Conservation (phyloP, 306 rosid genomes). For the Boehmeria nivea region DNA sequence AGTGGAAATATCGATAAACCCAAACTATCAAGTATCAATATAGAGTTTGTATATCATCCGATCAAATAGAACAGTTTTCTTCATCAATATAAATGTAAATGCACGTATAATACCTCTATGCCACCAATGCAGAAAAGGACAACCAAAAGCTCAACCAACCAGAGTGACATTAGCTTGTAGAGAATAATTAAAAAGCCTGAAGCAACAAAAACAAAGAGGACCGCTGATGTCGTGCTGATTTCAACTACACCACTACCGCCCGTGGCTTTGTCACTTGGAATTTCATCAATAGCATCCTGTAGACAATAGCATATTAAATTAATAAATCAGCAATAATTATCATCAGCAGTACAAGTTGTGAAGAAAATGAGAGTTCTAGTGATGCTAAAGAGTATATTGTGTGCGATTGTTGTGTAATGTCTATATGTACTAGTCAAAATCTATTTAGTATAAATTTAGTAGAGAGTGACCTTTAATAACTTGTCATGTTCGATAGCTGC, state of each 20-base stretch:
- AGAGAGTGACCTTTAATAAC: conserved; percentile 55
- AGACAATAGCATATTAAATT: conserved; percentile 18
- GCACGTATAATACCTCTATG: conserved; percentile 75
- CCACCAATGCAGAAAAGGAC: conserved; percentile 97
- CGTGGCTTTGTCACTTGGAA: conserved; percentile 28
- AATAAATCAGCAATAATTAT: conserved; percentile 4
- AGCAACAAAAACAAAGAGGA: conserved; percentile 74
- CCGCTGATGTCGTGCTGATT: conserved; percentile 66
- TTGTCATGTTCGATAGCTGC: conserved; percentile 65
- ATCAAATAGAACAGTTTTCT: background rate
- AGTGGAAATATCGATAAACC: conserved; percentile 13
- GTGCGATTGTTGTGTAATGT: too few relatives aligned
- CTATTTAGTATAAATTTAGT: background rate
- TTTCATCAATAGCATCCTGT: conserved; percentile 68
- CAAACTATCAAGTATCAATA: background rate
- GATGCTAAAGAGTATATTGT: too few relatives aligned
- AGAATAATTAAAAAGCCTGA: conserved; percentile 77
- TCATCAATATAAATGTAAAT: background rate
- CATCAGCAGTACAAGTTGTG: too few relatives aligned
- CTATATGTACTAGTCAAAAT: too few relatives aligned
- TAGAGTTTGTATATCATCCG: conserved; percentile 14
- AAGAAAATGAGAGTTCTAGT: too few relatives aligned
- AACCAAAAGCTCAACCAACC: conserved; percentile 83
- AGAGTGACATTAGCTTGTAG: conserved; percentile 71
- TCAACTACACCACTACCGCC: conserved; percentile 56